Base-by-base conservation (phyloP, 176 grass and related monocot species). In the Oryza nivara region DNA sequence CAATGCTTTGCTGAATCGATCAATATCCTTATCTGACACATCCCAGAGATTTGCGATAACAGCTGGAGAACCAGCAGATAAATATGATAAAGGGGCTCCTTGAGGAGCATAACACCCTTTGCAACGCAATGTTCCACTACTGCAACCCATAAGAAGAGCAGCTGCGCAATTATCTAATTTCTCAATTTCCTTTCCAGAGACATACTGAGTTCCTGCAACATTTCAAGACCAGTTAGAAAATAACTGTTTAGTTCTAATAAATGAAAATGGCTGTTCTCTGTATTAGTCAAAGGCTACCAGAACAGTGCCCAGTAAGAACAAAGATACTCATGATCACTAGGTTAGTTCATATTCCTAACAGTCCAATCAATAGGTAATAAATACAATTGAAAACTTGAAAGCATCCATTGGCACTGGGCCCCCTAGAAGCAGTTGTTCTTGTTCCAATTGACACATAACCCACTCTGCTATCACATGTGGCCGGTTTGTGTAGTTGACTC, bases 61-160 rank as follows among this genome's bases (percentile, higher is more conserved):
- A 8, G 86, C 81, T 9, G 93, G 96, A 34, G 93, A 99, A 68
- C 93, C 96, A 51, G 91, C 96, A 6, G 60, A 91, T 81, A 99
- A 85, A 83, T 99, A 96, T 23, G 93, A 99, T n/a, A 94, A 78
- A 73, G 89, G 91, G 9, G 87, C 75, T 7, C 96, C 93, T 84
- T 79, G 87, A 67, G 96, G 93, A 66, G 84, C 91, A 84, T 99
- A 92, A 68, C 86, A 79, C 68, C 96, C 91, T 83, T 76, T 89
- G 72, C 79, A 93, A 40, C 79, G 22, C 65, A 99, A 86, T 38
- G 82, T 80, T 54, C 93, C 96, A 54, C 93, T 99, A 74, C 91
- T 94, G 64, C 96, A 99, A 46, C 96, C 96, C 96, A 99, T 99
- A 63, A 99, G 96, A 85, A 99, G 85, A 90, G 89, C 83, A 19